Conservation (phyloP, 352 stramenopile species). For the Globisporangium lucens region DNA sequence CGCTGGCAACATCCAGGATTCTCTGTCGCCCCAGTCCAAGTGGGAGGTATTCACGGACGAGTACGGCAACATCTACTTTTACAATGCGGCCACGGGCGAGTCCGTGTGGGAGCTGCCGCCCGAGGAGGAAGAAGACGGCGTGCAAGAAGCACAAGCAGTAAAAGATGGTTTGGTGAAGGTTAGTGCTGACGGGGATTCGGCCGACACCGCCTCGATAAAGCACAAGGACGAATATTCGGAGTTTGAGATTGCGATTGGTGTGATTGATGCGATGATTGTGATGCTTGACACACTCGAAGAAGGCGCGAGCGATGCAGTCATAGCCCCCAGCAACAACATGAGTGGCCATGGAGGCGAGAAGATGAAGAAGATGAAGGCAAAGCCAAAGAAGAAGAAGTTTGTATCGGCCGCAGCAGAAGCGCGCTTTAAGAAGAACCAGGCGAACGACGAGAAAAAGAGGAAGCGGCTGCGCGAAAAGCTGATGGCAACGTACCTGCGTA, state of each 20-base stretch:
- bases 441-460: constrained; percentile 34
- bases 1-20: background rate
- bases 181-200: background rate
- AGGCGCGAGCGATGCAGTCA: background rate
- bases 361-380: constrained; percentile 7
- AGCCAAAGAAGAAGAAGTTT: constrained; percentile 35
- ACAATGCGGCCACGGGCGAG: constrained; percentile 60
- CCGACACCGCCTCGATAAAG: background rate
- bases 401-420: constrained; percentile 48
- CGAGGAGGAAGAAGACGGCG: constrained; percentile 27
- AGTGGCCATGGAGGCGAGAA: constrained; percentile 16
- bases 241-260: constrained; percentile 42
- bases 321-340: background rate
- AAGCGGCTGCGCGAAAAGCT: constrained; percentile 35
- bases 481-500: constrained; percentile 38
- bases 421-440: constrained; percentile 42
- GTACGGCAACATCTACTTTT: constrained; percentile 76
- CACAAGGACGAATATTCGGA: constrained; percentile 22
- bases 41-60: constrained; percentile 70
- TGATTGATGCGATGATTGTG: constrained; percentile 41
- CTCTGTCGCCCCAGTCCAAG: constrained; percentile 2
- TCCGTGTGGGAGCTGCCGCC: constrained; percentile 65
- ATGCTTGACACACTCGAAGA: constrained; percentile 38
- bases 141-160: background rate
- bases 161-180: background rate